These are phyloP conservation scores for Trypanosomatidae sp. DNA, from an alignment of 208 protist genomes.

Conservation along the genomic window DNA sequence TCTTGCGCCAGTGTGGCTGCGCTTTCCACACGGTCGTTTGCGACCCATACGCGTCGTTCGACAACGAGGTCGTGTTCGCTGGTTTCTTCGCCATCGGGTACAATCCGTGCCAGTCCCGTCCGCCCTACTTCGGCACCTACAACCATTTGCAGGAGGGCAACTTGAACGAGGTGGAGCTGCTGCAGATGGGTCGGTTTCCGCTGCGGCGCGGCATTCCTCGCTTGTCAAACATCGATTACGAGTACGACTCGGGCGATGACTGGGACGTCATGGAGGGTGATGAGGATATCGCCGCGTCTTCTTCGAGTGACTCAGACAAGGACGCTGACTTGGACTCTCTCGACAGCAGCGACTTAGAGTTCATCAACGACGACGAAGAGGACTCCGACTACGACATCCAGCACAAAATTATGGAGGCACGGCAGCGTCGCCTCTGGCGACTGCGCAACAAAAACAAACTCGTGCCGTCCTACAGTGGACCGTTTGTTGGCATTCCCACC, in stretches of 20 bases:
- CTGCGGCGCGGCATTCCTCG: slow-evolving; percentile 52
- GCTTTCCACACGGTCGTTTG: slow-evolving; percentile 42
- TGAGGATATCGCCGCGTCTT: slow-evolving; percentile 61
- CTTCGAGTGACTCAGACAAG: slow-evolving; percentile 24
- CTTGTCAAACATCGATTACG: slow-evolving; percentile 81
- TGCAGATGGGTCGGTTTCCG: slow-evolving; percentile 59
- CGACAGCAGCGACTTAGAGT: slow-evolving; percentile 69
- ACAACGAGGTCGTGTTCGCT: slow-evolving; percentile 70
- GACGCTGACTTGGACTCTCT: slow-evolving; percentile 24
- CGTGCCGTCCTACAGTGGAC: slow-evolving; percentile 77
- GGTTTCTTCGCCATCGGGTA: slow-evolving; percentile 86
- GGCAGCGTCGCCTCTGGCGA: slow-evolving; percentile 65
- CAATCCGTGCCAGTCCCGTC: slow-evolving; percentile 81
- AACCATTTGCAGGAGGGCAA: slow-evolving; percentile 60
- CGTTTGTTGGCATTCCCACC: slow-evolving; percentile 59
- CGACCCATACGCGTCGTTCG: slow-evolving; percentile 43
- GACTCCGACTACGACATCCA: slow-evolving; percentile 79
- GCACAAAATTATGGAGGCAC: slow-evolving; percentile 66
- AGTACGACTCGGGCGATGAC: slow-evolving; percentile 89
- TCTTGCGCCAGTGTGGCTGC: slow-evolving; percentile 46
- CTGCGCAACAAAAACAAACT: slow-evolving; percentile 85
- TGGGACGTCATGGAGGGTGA: slow-evolving; percentile 82
- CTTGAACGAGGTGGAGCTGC: slow-evolving; percentile 56
- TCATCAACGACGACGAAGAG: slow-evolving; percentile 78
- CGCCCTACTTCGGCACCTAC: slow-evolving; percentile 86